Evolutionary conservation across 2,329 filamentous ascomycete species (phyloP).

Genomic region (Neoarthrinium moseri): DNA sequence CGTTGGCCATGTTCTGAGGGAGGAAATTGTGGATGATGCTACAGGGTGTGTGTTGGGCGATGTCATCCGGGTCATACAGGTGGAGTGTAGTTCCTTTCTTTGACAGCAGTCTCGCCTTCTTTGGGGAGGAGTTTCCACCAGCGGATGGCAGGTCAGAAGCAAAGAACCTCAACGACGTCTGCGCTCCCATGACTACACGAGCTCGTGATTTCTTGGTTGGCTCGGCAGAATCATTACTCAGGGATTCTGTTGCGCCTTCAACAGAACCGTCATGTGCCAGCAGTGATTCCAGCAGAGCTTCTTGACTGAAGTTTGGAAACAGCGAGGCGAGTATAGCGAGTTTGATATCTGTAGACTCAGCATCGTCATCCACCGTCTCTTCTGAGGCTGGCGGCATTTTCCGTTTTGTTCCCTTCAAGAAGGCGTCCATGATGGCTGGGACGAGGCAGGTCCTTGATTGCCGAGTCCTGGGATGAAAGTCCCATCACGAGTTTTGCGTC

Average conservation of each 20-base stretch:
- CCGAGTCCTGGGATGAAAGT: not conserved
- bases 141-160: conserved; percentile 19
- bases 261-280: conserved; percentile 78
- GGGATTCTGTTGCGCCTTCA: conserved; percentile 55
- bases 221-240: conserved; percentile 35
- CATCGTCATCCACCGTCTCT: conserved; percentile 33
- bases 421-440: conserved; percentile 51
- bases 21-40: conserved; percentile 93
- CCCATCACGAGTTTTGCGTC: conserved; percentile 3
- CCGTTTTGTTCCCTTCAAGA: conserved; percentile 54
- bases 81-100: conserved; percentile 82
- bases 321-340: conserved; percentile 80
- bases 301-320: conserved; percentile 61
- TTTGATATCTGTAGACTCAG: conserved; percentile 88
- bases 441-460: not conserved
- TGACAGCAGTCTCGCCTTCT: conserved; percentile 54
- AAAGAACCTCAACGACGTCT: conserved; percentile 63
- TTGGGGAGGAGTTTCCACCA: conserved; percentile 22
- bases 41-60: conserved; percentile 83
- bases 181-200: conserved; percentile 45
- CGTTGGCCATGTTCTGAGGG: conserved; percentile 66
- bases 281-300: conserved; percentile 73
- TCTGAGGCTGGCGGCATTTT: conserved; percentile 31
- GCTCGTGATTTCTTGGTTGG: conserved; percentile 31
- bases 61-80: conserved; percentile 77